These are phyloP conservation scores for Cryptococcus floricola DNA, from an alignment of 1,284 basidiomycete genomes.

Conservation along the genomic window DNA sequence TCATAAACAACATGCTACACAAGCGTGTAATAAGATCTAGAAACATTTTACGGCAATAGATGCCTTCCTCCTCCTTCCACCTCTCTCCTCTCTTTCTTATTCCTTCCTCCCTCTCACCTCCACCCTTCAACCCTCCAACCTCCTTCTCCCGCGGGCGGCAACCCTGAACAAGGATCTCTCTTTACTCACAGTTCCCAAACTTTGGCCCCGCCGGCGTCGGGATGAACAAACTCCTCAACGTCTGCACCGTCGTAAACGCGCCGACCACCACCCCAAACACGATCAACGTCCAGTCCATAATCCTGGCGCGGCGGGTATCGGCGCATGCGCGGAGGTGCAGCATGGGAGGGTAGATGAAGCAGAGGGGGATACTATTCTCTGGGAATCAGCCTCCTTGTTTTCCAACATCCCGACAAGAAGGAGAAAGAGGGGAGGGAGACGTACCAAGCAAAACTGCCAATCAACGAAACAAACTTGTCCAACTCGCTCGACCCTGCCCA, in stretches of 20 bases:
- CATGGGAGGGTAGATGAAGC: slow-evolving; percentile 91
- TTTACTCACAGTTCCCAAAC: slow-evolving; percentile 38
- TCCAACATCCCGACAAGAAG: not conserved
- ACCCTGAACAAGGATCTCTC: no score
- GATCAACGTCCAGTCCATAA: slow-evolving; percentile 71
- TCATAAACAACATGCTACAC: no score
- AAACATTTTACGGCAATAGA: no score
- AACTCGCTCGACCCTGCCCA: slow-evolving; percentile 84
- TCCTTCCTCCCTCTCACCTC: no score
- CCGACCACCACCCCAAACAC: slow-evolving; percentile 79
- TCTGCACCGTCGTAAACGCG: slow-evolving; percentile 62
- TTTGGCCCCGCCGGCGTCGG: slow-evolving; percentile 23
- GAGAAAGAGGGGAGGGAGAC: slow-evolving; percentile 45
- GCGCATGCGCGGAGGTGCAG: slow-evolving; percentile 88
- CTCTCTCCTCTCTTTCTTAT: no score
- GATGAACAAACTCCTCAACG: slow-evolving; percentile 39
- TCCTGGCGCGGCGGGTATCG: slow-evolving; percentile 64
- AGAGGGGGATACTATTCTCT: slow-evolving; percentile 72
- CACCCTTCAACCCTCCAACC: no score
- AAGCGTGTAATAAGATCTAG: no score
- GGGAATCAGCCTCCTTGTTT: not conserved
- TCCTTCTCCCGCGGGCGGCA: no score
- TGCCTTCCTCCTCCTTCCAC: no score
- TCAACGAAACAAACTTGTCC: slow-evolving; percentile 94
- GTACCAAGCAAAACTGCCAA: slow-evolving; percentile 92